Evolutionary conservation across 768 basidiomycete genomes (phyloP).

Genomic region (Paxillus involutus): DNA sequence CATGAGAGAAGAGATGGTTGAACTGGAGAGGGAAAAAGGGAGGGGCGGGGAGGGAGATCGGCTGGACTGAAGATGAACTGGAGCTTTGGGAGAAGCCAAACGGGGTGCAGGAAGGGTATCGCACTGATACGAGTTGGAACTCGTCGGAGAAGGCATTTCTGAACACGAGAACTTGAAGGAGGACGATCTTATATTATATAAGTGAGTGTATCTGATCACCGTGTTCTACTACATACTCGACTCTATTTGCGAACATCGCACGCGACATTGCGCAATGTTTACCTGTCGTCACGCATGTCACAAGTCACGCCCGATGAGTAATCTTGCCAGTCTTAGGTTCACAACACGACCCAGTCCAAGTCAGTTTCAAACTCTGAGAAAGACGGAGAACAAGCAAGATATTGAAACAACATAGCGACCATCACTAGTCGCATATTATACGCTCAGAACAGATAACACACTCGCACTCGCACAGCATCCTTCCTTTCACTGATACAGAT

Average conservation of each 20-base stretch:
- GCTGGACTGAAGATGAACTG: not conserved
- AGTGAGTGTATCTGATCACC: no score
- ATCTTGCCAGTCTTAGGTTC: no score
- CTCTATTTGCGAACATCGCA: slow-evolving; percentile 21
- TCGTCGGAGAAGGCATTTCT: slow-evolving; percentile 20
- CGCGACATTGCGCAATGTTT: slow-evolving; percentile 34
- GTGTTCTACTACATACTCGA: no score
- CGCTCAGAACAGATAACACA: slow-evolving; percentile 33
- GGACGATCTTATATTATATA: not conserved
- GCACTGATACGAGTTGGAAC: slow-evolving; percentile 49
- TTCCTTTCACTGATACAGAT: slow-evolving; percentile 25
- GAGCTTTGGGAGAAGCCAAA: slow-evolving; percentile 34
- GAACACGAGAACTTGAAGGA: not conserved
- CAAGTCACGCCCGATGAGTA: no score
- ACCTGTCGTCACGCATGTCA: not conserved
- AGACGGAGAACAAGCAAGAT: slow-evolving; percentile 1
- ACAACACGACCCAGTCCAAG: not conserved
- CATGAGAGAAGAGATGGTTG: slow-evolving; percentile 1
- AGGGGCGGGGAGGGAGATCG: slow-evolving; percentile 9
- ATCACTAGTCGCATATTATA: slow-evolving; percentile 30
- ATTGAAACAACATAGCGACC: slow-evolving; percentile 30
- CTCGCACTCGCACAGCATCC: slow-evolving; percentile 13
- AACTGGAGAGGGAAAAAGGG: slow-evolving; percentile 26
- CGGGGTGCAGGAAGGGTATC: slow-evolving; percentile 70
- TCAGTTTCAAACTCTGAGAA: not conserved